phyloP scores from a whole-genome alignment of 2,329 filamentous ascomycete species.

The Calonectria pauciramosa region DNA sequence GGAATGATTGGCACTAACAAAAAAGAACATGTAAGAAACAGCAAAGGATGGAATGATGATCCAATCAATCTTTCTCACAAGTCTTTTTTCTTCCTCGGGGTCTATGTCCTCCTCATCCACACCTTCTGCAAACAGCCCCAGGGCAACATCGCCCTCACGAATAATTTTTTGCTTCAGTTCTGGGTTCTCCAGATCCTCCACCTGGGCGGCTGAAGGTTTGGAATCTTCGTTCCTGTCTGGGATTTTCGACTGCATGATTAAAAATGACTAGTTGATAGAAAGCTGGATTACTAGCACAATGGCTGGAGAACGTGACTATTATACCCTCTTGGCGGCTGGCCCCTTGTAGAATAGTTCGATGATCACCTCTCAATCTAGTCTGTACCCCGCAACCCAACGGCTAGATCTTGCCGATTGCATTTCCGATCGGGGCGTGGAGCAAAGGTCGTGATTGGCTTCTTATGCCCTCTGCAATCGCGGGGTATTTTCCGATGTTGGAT shows the following conservation, averaged over 20 bases:
- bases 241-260: background rate
- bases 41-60: background rate
- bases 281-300: background rate
- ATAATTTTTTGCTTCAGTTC: background rate
- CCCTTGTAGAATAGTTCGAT: background rate
- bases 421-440: background rate
- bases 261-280: too few relatives aligned
- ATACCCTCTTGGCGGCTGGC: too few relatives aligned
- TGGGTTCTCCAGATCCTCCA: background rate
- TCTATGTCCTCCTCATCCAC: background rate
- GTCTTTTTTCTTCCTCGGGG: background rate
- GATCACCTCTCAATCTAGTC: background rate
- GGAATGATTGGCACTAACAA: background rate
- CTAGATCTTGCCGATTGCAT: background rate
- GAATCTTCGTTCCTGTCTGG: background rate
- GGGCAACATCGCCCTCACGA: background rate
- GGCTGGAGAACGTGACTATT: background rate
- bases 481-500: background rate
- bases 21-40: slow-evolving; percentile 8
- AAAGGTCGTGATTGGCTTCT: background rate
- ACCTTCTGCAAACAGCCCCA: background rate
- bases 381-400: background rate
- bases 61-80: slow-evolving; percentile 5
- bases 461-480: background rate
- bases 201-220: background rate